Base-by-base conservation (phyloP, 83 land plant species). In the Diphasiastrum complanatum region DNA sequence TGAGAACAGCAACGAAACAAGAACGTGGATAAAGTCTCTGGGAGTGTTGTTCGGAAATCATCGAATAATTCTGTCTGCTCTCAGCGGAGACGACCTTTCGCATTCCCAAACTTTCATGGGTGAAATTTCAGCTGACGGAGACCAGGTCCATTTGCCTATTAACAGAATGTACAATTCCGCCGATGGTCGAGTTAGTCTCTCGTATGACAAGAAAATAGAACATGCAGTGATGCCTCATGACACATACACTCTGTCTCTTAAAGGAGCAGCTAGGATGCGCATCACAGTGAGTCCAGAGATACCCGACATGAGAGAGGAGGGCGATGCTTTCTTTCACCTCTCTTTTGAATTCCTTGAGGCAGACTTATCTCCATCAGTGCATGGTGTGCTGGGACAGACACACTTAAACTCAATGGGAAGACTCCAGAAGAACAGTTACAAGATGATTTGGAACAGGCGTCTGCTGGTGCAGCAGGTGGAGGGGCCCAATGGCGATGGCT, bases 401-500 rank as follows among this genome's bases (percentile, higher is more conserved):
- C 20, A 32, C 25, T 33, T 57, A 2, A 57, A 57, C 32, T 29
- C 61, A 2, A 30, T 16, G 18, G 61, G 61, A 26, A 57, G 61
- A 40, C 16, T 57, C 36, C 47, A 33, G 10, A 40, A 40, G 4
- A 23, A 16, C 18, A 16, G 20, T 18, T 57, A 57, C 18, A 57
- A 57, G 61, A 57, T 40, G 2, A 5, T 10, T 16, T 57, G 61
- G 61, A 57, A 36, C 41, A 2, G 25, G 26, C 33, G 31, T 4
- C 22, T 31, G 33, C 33, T 57, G 18, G 36, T 27, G 36, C 33
- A 28, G 41, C 61, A 57, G 22, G 61, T 57, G 2, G 41, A 30
- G 14, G 61, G 61, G 43, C 41, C 41, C 3, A 57, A 57, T 57
- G 61, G 41, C 10, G 61, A 57, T 30, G 61, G 61, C 36, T 57